These are phyloP conservation scores for Ceratocystis variospora DNA, from an alignment of 2,329 filamentous ascomycete genomes.

Conservation along the genomic window DNA sequence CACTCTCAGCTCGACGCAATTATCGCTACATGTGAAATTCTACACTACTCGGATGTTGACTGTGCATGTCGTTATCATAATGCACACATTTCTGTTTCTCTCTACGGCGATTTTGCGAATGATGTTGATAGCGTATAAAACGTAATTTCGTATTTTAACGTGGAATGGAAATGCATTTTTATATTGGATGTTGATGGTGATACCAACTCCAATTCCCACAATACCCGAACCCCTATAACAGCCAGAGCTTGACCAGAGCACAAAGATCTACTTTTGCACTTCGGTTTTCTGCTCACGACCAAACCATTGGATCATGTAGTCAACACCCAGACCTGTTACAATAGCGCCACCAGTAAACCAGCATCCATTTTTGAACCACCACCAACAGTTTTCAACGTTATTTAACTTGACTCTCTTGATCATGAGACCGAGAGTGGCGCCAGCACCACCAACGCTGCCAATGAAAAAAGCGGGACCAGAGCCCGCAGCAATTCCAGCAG, in stretches of 20 bases:
- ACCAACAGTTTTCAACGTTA: conserved; percentile 55
- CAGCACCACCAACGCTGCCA: conserved; percentile 51
- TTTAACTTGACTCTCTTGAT: conserved; percentile 53
- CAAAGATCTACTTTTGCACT: conserved; percentile 8
- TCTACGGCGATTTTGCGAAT: no score
- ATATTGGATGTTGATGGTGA: conserved; percentile 8
- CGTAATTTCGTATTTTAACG: neutral
- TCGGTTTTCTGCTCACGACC: neutral
- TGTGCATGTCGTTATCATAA: neutral
- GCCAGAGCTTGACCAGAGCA: neutral
- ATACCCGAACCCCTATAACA: neutral
- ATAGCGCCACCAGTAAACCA: conserved; percentile 54
- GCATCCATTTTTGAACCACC: conserved; percentile 62
- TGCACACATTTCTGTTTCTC: neutral
- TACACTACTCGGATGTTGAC: neutral
- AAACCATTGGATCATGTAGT: conserved; percentile 40
- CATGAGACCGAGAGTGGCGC: conserved; percentile 49
- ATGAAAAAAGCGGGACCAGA: conserved; percentile 55
- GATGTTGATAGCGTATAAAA: neutral
- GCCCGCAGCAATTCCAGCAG: conserved; percentile 53
- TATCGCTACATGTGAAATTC: neutral
- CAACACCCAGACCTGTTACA: conserved; percentile 42
- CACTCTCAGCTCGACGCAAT: conserved; percentile 10
- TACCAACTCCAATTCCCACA: neutral
- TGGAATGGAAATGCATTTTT: neutral